Evolutionary conservation across 2,329 filamentous ascomycete species (phyloP).

Genomic region (Fonsecaea monophora): DNA sequence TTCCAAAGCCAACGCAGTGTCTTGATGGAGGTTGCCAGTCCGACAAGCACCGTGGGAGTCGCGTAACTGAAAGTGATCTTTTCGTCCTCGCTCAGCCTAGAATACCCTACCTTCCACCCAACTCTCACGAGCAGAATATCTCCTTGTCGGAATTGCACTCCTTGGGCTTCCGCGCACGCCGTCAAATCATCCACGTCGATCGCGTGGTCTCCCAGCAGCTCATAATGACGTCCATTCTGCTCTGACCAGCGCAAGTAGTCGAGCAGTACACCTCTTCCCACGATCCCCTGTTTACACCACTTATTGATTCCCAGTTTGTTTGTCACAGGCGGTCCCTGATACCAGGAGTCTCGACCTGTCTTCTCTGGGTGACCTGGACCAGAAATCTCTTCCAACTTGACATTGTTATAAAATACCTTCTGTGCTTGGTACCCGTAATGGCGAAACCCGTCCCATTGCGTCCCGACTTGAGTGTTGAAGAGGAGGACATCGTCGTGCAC

Average conservation of each 20-base stretch:
- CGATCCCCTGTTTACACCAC: conserved; percentile 47
- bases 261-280: conserved; percentile 54
- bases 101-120: conserved; percentile 44
- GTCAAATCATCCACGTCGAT: conserved; percentile 31
- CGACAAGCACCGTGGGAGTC: no score
- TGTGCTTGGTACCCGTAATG: conserved; percentile 43
- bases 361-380: no score
- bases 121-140: conserved; percentile 37
- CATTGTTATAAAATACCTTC: conserved; percentile 47
- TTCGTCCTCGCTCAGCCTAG: not conserved
- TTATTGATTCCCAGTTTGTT: conserved; percentile 31
- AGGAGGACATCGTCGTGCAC: conserved; percentile 42
- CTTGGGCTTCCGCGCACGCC: conserved; percentile 22
- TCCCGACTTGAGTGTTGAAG: conserved; percentile 33
- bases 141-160: conserved; percentile 30
- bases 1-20: no score
- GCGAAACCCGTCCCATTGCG: conserved; percentile 25
- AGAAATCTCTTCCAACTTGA: conserved; percentile 21
- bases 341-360: no score
- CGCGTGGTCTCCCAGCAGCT: conserved; percentile 48
- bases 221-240: conserved; percentile 44
- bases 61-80: no score
- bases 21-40: no score
- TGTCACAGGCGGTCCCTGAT: no score
- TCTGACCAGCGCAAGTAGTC: conserved; percentile 53